Conservation (phyloP, 2,329 filamentous ascomycete species). For the Aspergillus sp. region DNA sequence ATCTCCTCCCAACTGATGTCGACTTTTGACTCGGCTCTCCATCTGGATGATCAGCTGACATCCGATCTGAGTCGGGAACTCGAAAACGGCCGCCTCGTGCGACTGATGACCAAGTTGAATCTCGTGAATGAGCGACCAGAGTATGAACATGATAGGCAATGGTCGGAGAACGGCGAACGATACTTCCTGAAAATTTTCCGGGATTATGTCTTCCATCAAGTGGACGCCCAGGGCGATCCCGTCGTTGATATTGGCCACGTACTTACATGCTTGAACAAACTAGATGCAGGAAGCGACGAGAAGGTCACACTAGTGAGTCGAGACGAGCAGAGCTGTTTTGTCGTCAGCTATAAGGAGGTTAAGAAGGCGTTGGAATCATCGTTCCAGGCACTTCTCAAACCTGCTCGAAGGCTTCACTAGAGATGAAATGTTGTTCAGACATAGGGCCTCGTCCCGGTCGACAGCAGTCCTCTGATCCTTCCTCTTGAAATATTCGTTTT, state of each 20-base stretch:
- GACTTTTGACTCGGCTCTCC: slow-evolving; percentile 75
- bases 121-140: slow-evolving; percentile 88
- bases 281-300: slow-evolving; percentile 88
- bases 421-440: neutral
- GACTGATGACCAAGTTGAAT: slow-evolving; percentile 79
- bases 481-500: neutral
- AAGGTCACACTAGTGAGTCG: slow-evolving; percentile 81
- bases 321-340: slow-evolving; percentile 84
- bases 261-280: slow-evolving; percentile 80
- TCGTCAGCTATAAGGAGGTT: slow-evolving; percentile 87
- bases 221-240: slow-evolving; percentile 79
- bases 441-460: neutral
- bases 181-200: slow-evolving; percentile 94
- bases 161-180: slow-evolving; percentile 90
- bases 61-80: slow-evolving; percentile 75
- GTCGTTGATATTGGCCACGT: slow-evolving; percentile 87
- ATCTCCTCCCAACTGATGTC: slow-evolving; percentile 76
- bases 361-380: slow-evolving; percentile 64
- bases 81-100: slow-evolving; percentile 83
- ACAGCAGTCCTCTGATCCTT: neutral
- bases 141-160: slow-evolving; percentile 71
- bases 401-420: slow-evolving; percentile 36
- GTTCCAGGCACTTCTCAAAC: slow-evolving; percentile 58
- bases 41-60: slow-evolving; percentile 72
- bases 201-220: slow-evolving; percentile 96